Evolutionary conservation across 2,329 filamentous ascomycete species (phyloP).

Genomic region (Colletotrichum shisoi): DNA sequence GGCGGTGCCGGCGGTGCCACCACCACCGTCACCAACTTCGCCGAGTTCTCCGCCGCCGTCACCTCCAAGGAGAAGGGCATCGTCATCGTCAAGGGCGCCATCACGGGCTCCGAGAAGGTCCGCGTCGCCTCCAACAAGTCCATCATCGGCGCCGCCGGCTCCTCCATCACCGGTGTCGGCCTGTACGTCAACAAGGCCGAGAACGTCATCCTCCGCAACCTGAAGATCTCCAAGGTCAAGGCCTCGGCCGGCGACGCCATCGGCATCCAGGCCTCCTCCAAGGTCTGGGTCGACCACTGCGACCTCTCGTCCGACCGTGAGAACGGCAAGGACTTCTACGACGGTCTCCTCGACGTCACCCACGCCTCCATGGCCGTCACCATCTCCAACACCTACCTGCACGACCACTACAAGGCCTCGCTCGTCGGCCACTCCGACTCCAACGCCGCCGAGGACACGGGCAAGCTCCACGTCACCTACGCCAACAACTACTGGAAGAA

Average conservation of each 20-base stretch:
- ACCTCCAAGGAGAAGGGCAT: constrained; percentile 54
- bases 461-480: constrained; percentile 70
- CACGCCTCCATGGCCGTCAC: constrained; percentile 70
- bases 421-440: constrained; percentile 67
- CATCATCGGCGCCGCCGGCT: constrained; percentile 53
- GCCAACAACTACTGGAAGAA: constrained; percentile 72
- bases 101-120: constrained; percentile 52
- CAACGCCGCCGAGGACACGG: constrained; percentile 66
- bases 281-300: constrained; percentile 73
- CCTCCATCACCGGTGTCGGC: constrained; percentile 56
- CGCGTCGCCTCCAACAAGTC: constrained; percentile 56
- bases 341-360: constrained; percentile 70
- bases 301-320: constrained; percentile 68
- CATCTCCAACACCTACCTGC: constrained; percentile 51
- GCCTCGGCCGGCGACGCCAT: constrained; percentile 67
- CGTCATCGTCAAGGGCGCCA: constrained; percentile 53
- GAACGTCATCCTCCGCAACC: constrained; percentile 71
- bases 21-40: constrained; percentile 60
- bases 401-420: constrained; percentile 65
- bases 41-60: constrained; percentile 57
- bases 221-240: constrained; percentile 65
- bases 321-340: constrained; percentile 74
- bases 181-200: constrained; percentile 60
- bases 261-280: constrained; percentile 63
- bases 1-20: constrained; percentile 60